Percentiles rank a stretch among this genome's conserved stretches.
Evolutionary conservation across 148 eudicot species (phyloP).

Genomic region (Chenopodium berlandieri): DNA sequence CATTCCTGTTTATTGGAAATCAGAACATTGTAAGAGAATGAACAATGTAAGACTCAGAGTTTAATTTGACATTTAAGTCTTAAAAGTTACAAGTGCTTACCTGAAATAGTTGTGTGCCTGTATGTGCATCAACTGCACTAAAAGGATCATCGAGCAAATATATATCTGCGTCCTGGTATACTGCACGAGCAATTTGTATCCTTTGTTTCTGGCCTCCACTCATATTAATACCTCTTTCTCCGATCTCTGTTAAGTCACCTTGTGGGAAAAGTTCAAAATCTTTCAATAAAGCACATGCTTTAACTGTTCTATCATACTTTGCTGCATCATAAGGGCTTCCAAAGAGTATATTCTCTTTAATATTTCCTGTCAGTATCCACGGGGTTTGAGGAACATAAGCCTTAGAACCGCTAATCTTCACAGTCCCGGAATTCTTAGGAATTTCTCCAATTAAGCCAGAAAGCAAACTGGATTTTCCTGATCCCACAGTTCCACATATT

Average conservation of each 20-base stretch:
- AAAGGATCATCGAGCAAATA: slow-evolving; percentile 97
- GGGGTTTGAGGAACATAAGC: slow-evolving; percentile 97
- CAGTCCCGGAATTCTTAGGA: slow-evolving; percentile 56
- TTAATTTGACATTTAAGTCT: neutral
- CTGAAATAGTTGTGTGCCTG: slow-evolving; percentile 92
- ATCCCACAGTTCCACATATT: slow-evolving; percentile 94
- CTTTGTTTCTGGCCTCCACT: slow-evolving; percentile 99
- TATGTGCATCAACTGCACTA: slow-evolving; percentile 98
- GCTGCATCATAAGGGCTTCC: slow-evolving; percentile 63
- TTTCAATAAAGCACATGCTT: slow-evolving; percentile 81
- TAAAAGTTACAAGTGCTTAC: slow-evolving; percentile 34
- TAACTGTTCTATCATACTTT: slow-evolving; percentile 60
- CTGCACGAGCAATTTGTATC: slow-evolving; percentile 98
- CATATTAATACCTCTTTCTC: slow-evolving; percentile 97
- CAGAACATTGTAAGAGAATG: neutral
- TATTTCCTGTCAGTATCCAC: slow-evolving; percentile 91
- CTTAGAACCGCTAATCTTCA: slow-evolving; percentile 79
- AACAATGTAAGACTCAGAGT: neutral
- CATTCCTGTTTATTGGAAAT: slow-evolving; percentile 63
- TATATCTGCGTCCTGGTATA: slow-evolving; percentile 86
- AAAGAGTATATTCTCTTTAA: slow-evolving; percentile 85
- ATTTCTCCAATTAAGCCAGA: slow-evolving; percentile 88
- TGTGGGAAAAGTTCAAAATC: slow-evolving; percentile 87
- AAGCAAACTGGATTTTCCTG: slow-evolving; percentile 93
- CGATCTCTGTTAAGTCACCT: slow-evolving; percentile 91